phyloP scores from a whole-genome alignment of 2,329 filamentous ascomycete species.

The Colletotrichum somersetense region DNA sequence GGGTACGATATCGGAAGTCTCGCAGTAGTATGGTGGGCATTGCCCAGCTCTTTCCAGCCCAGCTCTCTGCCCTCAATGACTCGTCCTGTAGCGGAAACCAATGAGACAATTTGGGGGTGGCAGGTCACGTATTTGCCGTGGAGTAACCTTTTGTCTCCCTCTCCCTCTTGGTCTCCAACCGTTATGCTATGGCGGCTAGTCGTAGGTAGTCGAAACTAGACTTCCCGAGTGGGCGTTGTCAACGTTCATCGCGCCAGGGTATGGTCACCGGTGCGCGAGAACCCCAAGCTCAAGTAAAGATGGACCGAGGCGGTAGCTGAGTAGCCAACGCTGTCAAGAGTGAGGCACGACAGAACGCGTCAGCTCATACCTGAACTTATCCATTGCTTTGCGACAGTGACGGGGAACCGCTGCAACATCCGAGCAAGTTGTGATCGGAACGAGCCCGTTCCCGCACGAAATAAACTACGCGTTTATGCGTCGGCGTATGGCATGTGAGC shows the following conservation, averaged over 20 bases:
- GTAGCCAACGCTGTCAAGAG: no score
- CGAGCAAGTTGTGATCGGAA: neutral
- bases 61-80: neutral
- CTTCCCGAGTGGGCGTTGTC: neutral
- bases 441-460: no score
- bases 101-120: no score
- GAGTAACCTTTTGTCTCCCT: neutral
- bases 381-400: no score
- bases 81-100: neutral
- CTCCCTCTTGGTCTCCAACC: neutral
- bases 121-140: neutral
- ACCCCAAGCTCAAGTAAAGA: no score
- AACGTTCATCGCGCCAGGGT: neutral
- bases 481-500: neutral
- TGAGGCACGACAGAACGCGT: neutral
- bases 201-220: no score
- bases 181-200: neutral
- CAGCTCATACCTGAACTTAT: neutral
- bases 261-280: neutral
- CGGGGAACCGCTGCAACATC: no score
- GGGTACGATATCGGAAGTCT: neutral
- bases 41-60: neutral
- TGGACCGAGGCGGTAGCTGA: neutral
- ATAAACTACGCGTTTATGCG: neutral
- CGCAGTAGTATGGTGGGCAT: neutral